Evolutionary conservation across 2,329 filamentous ascomycete genomes (phyloP).

Genomic region (Scedosporium minutisporum): DNA sequence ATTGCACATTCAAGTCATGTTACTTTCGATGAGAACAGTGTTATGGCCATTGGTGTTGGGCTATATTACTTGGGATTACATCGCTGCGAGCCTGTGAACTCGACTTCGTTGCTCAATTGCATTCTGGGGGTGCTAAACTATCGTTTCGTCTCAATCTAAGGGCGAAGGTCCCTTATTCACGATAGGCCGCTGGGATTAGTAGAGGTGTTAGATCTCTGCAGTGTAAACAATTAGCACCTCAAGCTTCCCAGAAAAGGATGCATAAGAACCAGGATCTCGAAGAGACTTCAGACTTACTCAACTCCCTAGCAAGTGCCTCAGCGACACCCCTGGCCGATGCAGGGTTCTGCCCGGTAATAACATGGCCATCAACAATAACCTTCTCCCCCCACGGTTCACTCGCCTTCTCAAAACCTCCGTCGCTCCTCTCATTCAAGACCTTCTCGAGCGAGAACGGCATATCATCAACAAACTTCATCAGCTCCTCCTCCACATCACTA

Average conservation of each 20-base stretch:
- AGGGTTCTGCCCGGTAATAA: constrained; percentile 52
- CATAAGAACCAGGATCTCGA: not conserved
- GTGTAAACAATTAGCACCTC: no score
- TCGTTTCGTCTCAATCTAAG: no score
- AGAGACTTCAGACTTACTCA: constrained; percentile 14
- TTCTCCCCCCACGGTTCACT: constrained; percentile 37
- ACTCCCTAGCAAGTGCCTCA: constrained; percentile 38
- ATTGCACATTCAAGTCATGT: not conserved
- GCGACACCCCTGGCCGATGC: constrained; percentile 40
- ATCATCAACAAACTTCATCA: constrained; percentile 36
- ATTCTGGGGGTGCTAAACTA: not conserved
- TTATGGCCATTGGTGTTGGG: not conserved
- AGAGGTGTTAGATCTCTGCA: no score
- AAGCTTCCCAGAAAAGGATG: no score
- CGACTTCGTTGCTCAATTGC: not conserved
- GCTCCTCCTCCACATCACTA: constrained; percentile 44
- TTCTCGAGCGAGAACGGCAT: constrained; percentile 53
- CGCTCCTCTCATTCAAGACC: constrained; percentile 36
- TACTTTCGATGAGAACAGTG: not conserved
- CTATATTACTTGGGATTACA: no score
- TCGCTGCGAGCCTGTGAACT: not conserved
- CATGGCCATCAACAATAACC: constrained; percentile 38
- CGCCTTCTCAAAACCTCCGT: constrained; percentile 48
- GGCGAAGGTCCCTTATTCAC: no score
- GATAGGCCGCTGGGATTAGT: no score